These are phyloP conservation scores for Plasmopara muralis DNA, from an alignment of 352 stramenopile species.

Conservation along the genomic window DNA sequence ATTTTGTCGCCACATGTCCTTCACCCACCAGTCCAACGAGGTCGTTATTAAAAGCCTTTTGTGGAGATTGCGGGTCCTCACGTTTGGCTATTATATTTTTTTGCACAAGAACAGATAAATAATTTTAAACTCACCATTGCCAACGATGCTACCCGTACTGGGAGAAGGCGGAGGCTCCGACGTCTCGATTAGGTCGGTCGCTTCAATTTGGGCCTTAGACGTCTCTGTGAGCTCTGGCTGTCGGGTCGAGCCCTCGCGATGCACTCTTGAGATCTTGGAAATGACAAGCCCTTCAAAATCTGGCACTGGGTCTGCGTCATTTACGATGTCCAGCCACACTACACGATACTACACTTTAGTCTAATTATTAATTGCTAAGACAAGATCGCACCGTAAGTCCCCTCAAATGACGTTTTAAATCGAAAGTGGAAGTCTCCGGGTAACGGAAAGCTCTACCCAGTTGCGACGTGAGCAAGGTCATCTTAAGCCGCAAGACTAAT, in stretches of 20 bases:
- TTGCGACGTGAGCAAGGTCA: constrained; percentile 5
- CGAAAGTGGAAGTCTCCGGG: constrained; percentile 80
- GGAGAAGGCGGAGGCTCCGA: constrained; percentile 28
- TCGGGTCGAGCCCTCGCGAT: constrained; percentile 38
- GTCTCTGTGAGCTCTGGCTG: constrained; percentile 31
- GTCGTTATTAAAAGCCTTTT: constrained; percentile 77
- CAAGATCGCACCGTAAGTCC: constrained; percentile 57
- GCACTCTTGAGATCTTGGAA: constrained; percentile 72
- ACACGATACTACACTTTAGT: not conserved
- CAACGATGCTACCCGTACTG: constrained; percentile 7
- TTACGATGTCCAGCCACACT: constrained; percentile 80
- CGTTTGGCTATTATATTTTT: constrained; percentile 33
- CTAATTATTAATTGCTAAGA: not conserved
- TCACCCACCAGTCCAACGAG: constrained; percentile 64
- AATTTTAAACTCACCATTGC: not conserved
- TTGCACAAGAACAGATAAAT: not conserved
- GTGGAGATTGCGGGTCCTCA: constrained; percentile 31
- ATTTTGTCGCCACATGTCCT: not conserved
- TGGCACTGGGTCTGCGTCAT: constrained; percentile 62
- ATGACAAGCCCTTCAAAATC: constrained; percentile 78
- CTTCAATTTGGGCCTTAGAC: constrained; percentile 23
- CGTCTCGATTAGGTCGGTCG: constrained; percentile 74
- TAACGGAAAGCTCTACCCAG: constrained; percentile 56
- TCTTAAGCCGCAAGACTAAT: not conserved
- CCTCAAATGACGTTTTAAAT: constrained; percentile 83